Evolutionary conservation across 169 alveolate genomes (phyloP).

Genomic region (Plasmodium coatneyi): DNA sequence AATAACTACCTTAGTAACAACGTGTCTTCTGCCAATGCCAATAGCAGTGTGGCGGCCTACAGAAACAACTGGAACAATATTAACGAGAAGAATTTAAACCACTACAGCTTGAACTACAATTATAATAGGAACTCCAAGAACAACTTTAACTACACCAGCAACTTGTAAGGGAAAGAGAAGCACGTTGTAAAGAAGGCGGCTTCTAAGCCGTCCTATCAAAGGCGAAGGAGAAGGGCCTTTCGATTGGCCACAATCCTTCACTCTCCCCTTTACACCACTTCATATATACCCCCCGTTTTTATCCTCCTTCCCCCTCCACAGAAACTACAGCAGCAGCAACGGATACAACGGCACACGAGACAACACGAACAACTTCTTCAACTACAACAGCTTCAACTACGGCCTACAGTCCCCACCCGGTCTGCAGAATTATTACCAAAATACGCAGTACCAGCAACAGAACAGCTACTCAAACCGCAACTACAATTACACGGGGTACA

Average conservation of each 20-base stretch:
- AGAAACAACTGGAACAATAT: constrained; percentile 58
- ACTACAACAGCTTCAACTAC: constrained; percentile 48
- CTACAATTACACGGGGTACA: constrained; percentile 62
- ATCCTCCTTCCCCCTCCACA: background rate
- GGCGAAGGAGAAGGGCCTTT: background rate
- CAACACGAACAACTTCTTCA: constrained; percentile 49
- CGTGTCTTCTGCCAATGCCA: constrained; percentile 41
- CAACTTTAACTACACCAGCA: constrained; percentile 38
- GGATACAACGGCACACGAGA: constrained; percentile 66
- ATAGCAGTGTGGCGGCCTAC: constrained; percentile 25
- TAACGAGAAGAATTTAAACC: constrained; percentile 63
- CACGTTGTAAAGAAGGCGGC: background rate
- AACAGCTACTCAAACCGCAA: constrained; percentile 59
- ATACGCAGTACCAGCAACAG: constrained; percentile 71
- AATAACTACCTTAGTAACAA: constrained; percentile 20
- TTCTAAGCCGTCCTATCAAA: too few species aligned
- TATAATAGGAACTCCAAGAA: constrained; percentile 49
- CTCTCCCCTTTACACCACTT: background rate
- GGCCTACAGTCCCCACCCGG: constrained; percentile 69
- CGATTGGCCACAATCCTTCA: too few species aligned
- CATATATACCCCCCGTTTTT: background rate
- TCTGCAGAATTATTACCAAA: constrained; percentile 56
- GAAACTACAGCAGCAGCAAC: constrained; percentile 65
- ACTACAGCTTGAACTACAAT: constrained; percentile 46
- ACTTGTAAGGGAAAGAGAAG: constrained; percentile 36